Percentiles rank a stretch among this genome's conserved stretches.
Conservation (phyloP, 1,284 basidiomycete species). For the Ganoderma resinaceum region DNA sequence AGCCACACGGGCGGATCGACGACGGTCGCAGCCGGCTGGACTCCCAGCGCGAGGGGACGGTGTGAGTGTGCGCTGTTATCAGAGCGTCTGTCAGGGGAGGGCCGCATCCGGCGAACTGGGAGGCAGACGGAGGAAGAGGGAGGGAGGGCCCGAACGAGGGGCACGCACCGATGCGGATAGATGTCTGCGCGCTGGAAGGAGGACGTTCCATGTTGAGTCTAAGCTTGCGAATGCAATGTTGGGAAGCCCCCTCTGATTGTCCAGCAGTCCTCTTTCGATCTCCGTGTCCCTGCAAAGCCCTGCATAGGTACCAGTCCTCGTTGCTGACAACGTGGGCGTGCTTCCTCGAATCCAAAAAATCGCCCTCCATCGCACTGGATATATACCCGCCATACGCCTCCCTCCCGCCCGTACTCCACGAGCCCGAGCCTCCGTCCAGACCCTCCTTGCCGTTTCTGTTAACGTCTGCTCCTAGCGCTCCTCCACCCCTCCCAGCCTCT, state of each 20-base stretch:
- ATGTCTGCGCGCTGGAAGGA: constrained; percentile 19
- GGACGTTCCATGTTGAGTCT: constrained; percentile 14
- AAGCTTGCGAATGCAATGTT: constrained; percentile 17
- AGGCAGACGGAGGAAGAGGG: constrained; percentile 8
- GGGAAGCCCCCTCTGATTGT: constrained; percentile 21
- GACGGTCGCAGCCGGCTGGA: constrained; percentile 2
- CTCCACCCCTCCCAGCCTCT: constrained; percentile 10
- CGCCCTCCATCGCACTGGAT: constrained; percentile 16
- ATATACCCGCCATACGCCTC: constrained; percentile 25
- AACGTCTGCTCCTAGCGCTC: too few relatives aligned
- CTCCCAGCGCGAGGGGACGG: constrained; percentile 13
- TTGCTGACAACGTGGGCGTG: constrained; percentile 32
- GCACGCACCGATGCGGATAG: constrained; percentile 17
- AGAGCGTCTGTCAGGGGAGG: constrained; percentile 19
- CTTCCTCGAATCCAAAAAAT: constrained; percentile 31
- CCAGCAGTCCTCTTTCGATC: constrained; percentile 20
- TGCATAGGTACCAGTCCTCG: constrained; percentile 21
- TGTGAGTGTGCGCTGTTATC: constrained; percentile 24
- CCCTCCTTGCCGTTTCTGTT: constrained; percentile 3
- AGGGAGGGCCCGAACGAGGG: constrained; percentile 17
- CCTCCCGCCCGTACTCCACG: constrained; percentile 30
- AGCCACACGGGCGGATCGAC: background rate
- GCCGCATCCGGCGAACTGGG: constrained; percentile 5
- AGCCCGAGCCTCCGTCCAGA: constrained; percentile 26
- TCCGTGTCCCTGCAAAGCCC: constrained; percentile 16